Evolutionary conservation across 805 yeast genomes (phyloP), one percentile per base, ranked within the genome.

Genomic region (Candida chilensis): DNA sequence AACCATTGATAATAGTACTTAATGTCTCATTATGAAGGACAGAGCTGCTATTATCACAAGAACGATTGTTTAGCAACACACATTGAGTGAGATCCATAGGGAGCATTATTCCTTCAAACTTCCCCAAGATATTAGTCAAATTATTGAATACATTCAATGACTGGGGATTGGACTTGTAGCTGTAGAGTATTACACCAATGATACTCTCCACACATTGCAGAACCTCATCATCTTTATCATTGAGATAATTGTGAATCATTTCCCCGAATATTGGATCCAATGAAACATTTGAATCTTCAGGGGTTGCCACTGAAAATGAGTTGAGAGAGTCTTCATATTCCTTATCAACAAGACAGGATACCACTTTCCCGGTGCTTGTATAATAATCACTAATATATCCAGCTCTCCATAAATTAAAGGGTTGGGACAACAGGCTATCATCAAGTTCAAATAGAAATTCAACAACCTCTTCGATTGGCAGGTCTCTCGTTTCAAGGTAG

Each of bases 371-470:
- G 2, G 47, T 41, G 2, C 17, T 16, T 12, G 41, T 33, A 32
- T 54, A 55, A 24, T 36, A 52, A 4, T 34, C 15, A 1, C 57
- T 62, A 11, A 58, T 33, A 27, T 40, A 41, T n/a, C 40, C 37
- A 0, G 50, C 58, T 22, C 51, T 48, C 63, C 62, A 57, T 2
- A 39, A n/a, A 1, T 37, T 32, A 29, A 56, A 45, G 1, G 22
- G 1, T 28, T 21, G 3, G 12, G 25, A 6, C 6, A 22, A 22
- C 8, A n/a, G 7, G n/a, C n/a, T n/a, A n/a, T n/a, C n/a, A n/a
- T n/a, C n/a, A n/a, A n/a, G n/a, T n/a, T n/a, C n/a, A n/a, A n/a
- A n/a, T n/a, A n/a, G n/a, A n/a, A n/a, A n/a, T n/a, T n/a, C n/a
- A n/a, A n/a, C n/a, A n/a, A n/a, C n/a, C n/a, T n/a, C n/a, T n/a